These are phyloP conservation scores for Eremochloa ophiuroides DNA, from an alignment of 176 grass and related monocot species.

Conservation along the genomic window DNA sequence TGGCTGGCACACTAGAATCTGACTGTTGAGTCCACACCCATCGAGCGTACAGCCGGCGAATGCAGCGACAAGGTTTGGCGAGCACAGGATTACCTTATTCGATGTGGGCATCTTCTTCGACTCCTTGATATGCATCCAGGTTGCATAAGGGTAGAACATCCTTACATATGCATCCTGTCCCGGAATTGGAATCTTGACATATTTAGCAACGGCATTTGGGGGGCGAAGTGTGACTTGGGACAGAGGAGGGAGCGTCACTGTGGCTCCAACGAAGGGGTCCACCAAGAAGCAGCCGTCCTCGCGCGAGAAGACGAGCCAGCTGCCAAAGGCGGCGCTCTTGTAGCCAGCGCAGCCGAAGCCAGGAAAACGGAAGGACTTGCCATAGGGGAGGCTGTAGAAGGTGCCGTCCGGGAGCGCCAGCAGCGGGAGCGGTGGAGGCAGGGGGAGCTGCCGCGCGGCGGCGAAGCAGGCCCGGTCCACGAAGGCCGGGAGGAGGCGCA, in stretches of 20 bases:
- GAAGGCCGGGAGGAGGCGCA: background rate
- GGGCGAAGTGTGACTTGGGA: background rate
- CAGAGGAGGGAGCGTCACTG: background rate
- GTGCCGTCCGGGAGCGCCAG: slow-evolving; percentile 14
- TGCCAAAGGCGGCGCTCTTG: background rate
- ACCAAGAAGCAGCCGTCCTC: slow-evolving; percentile 13
- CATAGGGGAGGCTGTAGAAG: slow-evolving; percentile 1
- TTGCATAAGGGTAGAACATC: background rate
- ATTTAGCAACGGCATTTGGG: background rate
- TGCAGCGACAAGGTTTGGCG: slow-evolving; percentile 19
- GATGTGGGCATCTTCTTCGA: background rate
- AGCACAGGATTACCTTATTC: slow-evolving; percentile 26
- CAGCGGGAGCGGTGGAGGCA: background rate
- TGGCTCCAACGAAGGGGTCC: background rate
- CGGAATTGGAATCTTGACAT: background rate
- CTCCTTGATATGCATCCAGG: slow-evolving; percentile 23
- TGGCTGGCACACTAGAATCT: slow-evolving; percentile 22
- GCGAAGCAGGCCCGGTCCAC: slow-evolving; percentile 16
- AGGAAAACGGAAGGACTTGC: slow-evolving; percentile 9
- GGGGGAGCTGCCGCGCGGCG: background rate
- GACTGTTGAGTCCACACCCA: background rate
- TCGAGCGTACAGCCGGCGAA: background rate
- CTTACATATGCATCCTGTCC: background rate
- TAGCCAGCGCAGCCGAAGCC: slow-evolving; percentile 16
- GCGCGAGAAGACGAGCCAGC: slow-evolving; percentile 1